These are phyloP conservation scores for Cairneyella variabilis DNA, from an alignment of 495 filamentous ascomycete species.

Conservation along the genomic window DNA sequence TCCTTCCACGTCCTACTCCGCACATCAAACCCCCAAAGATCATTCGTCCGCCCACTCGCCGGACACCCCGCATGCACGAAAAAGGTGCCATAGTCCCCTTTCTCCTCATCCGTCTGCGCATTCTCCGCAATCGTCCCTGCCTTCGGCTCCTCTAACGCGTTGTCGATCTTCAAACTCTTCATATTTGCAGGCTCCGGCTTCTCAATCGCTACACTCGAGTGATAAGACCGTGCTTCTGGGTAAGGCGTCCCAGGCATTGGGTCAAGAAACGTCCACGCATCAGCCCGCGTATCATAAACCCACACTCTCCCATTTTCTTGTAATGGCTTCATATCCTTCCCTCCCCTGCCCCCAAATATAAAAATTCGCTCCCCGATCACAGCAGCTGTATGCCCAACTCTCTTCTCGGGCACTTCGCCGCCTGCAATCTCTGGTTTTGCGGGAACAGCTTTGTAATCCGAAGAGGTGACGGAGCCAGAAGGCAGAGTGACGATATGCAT, in stretches of 20 bases:
- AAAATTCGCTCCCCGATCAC: conserved; percentile 58
- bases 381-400: conserved; percentile 55
- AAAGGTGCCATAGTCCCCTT: conserved; percentile 48
- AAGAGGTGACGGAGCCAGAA: conserved; percentile 38
- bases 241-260: conserved; percentile 35
- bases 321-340: conserved; percentile 40
- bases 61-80: conserved; percentile 72
- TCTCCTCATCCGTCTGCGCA: conserved; percentile 40
- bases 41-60: conserved; percentile 50
- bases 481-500: conserved; percentile 65
- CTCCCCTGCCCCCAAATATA: conserved; percentile 57
- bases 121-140: conserved; percentile 41
- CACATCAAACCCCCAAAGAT: conserved; percentile 72
- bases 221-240: conserved; percentile 42
- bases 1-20: conserved; percentile 55
- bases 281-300: conserved; percentile 56
- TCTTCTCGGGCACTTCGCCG: conserved; percentile 41
- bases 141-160: conserved; percentile 39
- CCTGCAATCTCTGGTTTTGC: conserved; percentile 34
- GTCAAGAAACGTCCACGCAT: conserved; percentile 55
- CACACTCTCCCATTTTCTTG: conserved; percentile 63
- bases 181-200: conserved; percentile 39
- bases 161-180: conserved; percentile 41
- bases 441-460: conserved; percentile 54
- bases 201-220: conserved; percentile 44